Evolutionary conservation across 1,284 basidiomycete genomes (phyloP).

Genomic region (Puccinia novopanici): DNA sequence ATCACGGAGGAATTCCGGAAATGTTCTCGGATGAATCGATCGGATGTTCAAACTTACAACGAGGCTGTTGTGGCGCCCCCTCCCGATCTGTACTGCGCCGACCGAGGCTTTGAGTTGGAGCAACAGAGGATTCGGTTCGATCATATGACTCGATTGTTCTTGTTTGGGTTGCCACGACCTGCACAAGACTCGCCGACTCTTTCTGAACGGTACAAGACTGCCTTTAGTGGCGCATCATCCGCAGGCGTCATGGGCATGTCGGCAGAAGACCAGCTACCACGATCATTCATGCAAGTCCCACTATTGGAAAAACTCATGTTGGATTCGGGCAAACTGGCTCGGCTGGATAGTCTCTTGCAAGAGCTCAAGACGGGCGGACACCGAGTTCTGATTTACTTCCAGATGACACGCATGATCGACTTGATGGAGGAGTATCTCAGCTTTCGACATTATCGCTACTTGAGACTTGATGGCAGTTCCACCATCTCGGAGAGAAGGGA

Average conservation of each 20-base stretch:
- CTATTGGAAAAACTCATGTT: conserved; percentile 93
- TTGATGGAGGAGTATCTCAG: conserved; percentile 98
- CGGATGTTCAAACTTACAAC: conserved; percentile 76
- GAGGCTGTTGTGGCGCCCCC: conserved; percentile 82
- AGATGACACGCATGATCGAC: conserved; percentile 99
- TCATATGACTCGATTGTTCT: conserved; percentile 70
- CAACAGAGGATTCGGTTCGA: conserved; percentile 65
- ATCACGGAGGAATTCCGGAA: conserved; percentile 71
- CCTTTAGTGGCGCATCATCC: conserved; percentile 69
- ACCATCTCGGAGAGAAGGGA: conserved; percentile 94
- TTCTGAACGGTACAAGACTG: conserved; percentile 63
- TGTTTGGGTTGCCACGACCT: conserved; percentile 81
- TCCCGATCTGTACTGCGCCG: conserved; percentile 72
- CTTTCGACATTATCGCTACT: conserved; percentile 95
- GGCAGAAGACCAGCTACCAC: conserved; percentile 74
- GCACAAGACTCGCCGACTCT: conserved; percentile 69
- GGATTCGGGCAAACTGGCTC: conserved; percentile 93
- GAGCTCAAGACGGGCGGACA: conserved; percentile 92
- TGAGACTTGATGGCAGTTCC: conserved; percentile 90
- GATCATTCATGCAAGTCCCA: conserved; percentile 85
- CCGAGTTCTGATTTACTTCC: conserved; percentile 95
- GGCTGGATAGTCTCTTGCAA: conserved; percentile 81
- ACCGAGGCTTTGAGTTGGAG: conserved; percentile 76
- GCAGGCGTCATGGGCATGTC: conserved; percentile 73
- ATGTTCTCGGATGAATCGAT: conserved; percentile 76